Evolutionary conservation across 805 yeast genomes (phyloP).

Genomic region (Sungouiozyma ichnusensis): DNA sequence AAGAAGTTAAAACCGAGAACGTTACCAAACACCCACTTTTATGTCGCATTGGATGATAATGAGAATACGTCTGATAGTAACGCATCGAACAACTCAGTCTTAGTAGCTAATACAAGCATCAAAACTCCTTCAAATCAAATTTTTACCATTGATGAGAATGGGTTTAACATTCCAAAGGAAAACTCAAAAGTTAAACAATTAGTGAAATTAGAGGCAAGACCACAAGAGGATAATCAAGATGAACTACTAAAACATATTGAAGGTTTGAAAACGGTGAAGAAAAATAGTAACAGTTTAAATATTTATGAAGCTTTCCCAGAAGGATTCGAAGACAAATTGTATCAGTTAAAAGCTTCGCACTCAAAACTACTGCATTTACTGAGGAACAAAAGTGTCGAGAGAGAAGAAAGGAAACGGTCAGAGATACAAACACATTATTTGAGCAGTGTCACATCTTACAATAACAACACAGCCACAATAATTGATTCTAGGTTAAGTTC

Average conservation of each 20-base stretch:
- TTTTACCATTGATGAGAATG: neutral
- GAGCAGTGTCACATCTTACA: constrained; percentile 1
- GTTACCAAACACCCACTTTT: constrained; percentile 3
- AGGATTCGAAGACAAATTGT: constrained; percentile 29
- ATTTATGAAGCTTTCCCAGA: constrained; percentile 37
- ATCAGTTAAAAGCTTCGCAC: constrained; percentile 50
- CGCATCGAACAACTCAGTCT: constrained; percentile 1
- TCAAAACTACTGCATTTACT: constrained; percentile 30
- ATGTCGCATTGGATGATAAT: neutral
- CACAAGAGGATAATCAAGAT: constrained; percentile 10
- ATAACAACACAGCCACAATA: constrained; percentile 1
- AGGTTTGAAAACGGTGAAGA: constrained; percentile 66
- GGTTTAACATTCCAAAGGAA: neutral
- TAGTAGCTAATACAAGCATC: neutral
- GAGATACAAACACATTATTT: constrained; percentile 5
- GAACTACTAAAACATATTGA: constrained; percentile 74
- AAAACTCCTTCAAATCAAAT: neutral
- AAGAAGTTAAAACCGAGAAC: constrained; percentile 2
- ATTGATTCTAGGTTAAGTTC: neutral
- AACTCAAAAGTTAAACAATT: neutral
- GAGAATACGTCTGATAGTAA: neutral
- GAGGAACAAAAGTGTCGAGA: constrained; percentile 23
- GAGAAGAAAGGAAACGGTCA: constrained; percentile 12
- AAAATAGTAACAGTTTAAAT: constrained; percentile 40
- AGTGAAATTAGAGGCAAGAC: constrained; percentile 13